A percentile compares a stretch with the other conserved stretches of the same genome.
Conservation (phyloP, 2,329 filamentous ascomycete species). For the Penicillium sp. region DNA sequence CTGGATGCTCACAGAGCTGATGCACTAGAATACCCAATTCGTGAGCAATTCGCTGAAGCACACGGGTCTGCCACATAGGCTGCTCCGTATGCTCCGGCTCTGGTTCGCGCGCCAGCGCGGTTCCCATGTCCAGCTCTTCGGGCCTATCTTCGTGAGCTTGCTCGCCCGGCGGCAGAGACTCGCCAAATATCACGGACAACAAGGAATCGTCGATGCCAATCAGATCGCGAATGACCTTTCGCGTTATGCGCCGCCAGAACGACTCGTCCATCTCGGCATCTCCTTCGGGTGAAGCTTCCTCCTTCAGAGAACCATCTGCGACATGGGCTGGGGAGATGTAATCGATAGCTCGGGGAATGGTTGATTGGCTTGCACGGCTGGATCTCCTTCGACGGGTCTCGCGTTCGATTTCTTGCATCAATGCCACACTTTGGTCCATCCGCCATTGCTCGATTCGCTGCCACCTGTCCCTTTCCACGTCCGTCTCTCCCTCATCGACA, state of each 20-base stretch:
- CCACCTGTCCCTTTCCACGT: constrained; percentile 67
- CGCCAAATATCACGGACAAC: constrained; percentile 81
- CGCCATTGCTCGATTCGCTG: constrained; percentile 88
- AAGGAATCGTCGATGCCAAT: constrained; percentile 86
- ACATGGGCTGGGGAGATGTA: constrained; percentile 18
- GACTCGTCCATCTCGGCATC: constrained; percentile 56
- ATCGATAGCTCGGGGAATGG: constrained; percentile 18
- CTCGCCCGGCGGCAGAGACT: constrained; percentile 55
- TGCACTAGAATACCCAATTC: constrained; percentile 82
- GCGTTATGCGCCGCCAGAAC: constrained; percentile 75
- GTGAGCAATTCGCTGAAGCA: constrained; percentile 77
- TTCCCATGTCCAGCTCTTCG: constrained; percentile 38
- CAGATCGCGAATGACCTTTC: constrained; percentile 79
- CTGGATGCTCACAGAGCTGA: constrained; percentile 78
- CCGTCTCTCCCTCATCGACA: constrained; percentile 53
- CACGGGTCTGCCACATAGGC: constrained; percentile 54
- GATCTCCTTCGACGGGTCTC: constrained; percentile 63
- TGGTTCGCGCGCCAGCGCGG: constrained; percentile 29
- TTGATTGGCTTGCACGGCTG: constrained; percentile 25
- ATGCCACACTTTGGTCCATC: constrained; percentile 77
- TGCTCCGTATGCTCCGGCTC: constrained; percentile 26
- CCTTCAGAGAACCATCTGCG: constrained; percentile 53
- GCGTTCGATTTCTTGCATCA: constrained; percentile 83
- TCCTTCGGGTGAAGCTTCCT: constrained; percentile 39
- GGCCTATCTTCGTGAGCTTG: constrained; percentile 4